Conservation (phyloP, 495 filamentous ascomycete species). For the Clohesyomyces aquaticus region DNA sequence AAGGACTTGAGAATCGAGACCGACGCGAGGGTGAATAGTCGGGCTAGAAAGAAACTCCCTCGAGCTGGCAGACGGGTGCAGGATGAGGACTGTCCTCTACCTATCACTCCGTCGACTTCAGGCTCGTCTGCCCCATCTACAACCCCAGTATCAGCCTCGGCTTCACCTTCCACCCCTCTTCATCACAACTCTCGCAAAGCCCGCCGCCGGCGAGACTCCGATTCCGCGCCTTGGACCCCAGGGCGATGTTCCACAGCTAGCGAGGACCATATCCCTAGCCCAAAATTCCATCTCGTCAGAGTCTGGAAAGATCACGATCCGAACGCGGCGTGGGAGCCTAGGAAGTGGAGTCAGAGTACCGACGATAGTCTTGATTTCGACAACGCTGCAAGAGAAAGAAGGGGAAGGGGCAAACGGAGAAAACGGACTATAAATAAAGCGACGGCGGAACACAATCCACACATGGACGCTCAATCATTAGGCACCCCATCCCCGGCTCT, state of each 20-base stretch:
- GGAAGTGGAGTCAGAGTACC: slow-evolving; percentile 5
- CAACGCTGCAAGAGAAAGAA: not conserved
- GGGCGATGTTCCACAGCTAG: slow-evolving; percentile 4
- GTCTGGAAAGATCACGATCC: not conserved
- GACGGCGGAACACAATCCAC: not conserved
- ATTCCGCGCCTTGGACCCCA: not conserved
- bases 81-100: no score
- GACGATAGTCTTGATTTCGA: slow-evolving; percentile 15
- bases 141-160: no score
- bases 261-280: slow-evolving; percentile 18
- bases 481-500: no score
- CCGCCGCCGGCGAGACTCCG: not conserved
- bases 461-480: no score
- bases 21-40: not conserved
- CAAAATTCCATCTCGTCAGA: not conserved
- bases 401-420: not conserved
- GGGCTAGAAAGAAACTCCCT: not conserved
- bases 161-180: not conserved
- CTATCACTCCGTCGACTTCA: no score
- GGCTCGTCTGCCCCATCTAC: no score
- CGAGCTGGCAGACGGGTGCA: no score
- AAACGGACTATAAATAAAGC: not conserved
- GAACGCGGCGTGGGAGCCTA: slow-evolving; percentile 10
- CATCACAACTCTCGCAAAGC: not conserved
- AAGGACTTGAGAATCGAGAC: not conserved